phyloP scores from a whole-genome alignment of 1,284 basidiomycete species.

The Rugosomyces carneus region DNA sequence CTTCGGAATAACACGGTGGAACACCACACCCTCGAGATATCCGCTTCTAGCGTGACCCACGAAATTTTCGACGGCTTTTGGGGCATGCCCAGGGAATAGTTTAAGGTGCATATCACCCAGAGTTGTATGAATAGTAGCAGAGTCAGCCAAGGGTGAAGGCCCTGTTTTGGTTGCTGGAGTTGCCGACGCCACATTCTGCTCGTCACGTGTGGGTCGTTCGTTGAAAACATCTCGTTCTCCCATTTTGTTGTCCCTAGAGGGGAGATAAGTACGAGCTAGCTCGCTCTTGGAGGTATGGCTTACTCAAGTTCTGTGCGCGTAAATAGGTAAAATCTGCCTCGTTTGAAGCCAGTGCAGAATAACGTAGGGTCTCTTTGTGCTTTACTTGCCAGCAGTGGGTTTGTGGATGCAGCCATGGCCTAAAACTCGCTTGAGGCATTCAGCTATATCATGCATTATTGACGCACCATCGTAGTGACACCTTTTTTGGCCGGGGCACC shows the following conservation, averaged over 20 bases:
- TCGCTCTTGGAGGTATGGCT: slow-evolving; percentile 22
- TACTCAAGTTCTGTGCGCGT: slow-evolving; percentile 89
- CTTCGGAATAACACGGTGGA: slow-evolving; percentile 97
- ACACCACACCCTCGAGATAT: slow-evolving; percentile 92
- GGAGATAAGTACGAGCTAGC: neutral
- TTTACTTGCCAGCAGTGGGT: slow-evolving; percentile 87
- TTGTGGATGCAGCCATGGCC: slow-evolving; percentile 94
- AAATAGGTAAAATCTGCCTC: slow-evolving; percentile 95
- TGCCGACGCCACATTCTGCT: slow-evolving; percentile 83
- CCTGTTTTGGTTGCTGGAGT: slow-evolving; percentile 47
- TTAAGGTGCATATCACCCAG: slow-evolving; percentile 91
- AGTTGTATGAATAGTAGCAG: slow-evolving; percentile 92
- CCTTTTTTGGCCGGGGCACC: slow-evolving; percentile 88
- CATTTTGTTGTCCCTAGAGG: slow-evolving; percentile 18
- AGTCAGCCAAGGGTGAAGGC: slow-evolving; percentile 62
- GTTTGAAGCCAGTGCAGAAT: slow-evolving; percentile 91
- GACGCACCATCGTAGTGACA: slow-evolving; percentile 70
- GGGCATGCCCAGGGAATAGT: slow-evolving; percentile 87
- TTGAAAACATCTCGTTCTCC: slow-evolving; percentile 98
- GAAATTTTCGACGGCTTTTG: slow-evolving; percentile 97
- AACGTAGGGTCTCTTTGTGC: slow-evolving; percentile 85
- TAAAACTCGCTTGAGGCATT: slow-evolving; percentile 22
- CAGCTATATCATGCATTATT: neutral
- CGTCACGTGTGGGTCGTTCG: slow-evolving; percentile 94
- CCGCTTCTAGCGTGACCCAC: slow-evolving; percentile 88